These are phyloP conservation scores for Parafenestella ontariensis DNA, from an alignment of 2,329 filamentous ascomycete genomes.

Conservation along the genomic window DNA sequence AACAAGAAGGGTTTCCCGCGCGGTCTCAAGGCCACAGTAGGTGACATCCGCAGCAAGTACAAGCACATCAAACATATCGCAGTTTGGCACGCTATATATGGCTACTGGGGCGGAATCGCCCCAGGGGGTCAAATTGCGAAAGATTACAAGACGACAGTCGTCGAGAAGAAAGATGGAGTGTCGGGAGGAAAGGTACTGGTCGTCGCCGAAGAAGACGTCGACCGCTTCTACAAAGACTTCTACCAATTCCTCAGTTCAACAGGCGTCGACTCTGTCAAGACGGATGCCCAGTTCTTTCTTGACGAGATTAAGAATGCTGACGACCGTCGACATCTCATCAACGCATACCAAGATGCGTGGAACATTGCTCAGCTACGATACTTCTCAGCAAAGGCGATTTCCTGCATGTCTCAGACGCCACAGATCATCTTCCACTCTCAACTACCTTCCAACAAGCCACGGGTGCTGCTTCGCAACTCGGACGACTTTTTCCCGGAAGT, in stretches of 20 bases:
- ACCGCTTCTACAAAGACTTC: constrained; percentile 86
- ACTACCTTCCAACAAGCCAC: constrained; percentile 75
- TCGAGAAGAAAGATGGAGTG: constrained; percentile 63
- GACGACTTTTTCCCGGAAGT: constrained; percentile 91
- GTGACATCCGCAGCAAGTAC: constrained; percentile 71
- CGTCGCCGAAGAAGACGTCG: constrained; percentile 76
- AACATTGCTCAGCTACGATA: constrained; percentile 76
- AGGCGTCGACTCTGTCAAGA: constrained; percentile 88
- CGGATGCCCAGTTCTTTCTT: constrained; percentile 89
- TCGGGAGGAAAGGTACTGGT: constrained; percentile 73
- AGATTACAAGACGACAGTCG: constrained; percentile 75
- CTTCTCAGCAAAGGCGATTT: constrained; percentile 80
- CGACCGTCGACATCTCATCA: constrained; percentile 74
- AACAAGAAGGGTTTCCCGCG: constrained; percentile 78
- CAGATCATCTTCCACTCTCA: constrained; percentile 87
- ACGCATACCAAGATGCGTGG: constrained; percentile 86
- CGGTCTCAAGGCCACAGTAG: constrained; percentile 76
- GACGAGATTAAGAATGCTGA: constrained; percentile 75
- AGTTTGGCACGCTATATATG: constrained; percentile 86
- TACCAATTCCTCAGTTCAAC: constrained; percentile 78
- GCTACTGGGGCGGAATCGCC: constrained; percentile 78
- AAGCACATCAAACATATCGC: constrained; percentile 81
- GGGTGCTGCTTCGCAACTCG: constrained; percentile 81
- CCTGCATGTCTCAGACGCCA: constrained; percentile 93
- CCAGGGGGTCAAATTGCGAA: constrained; percentile 75